A percentile compares a stretch with the other conserved stretches of the same genome.
phyloP scores from a whole-genome alignment of 345 rosid genomes.

The Boechera stricta region DNA sequence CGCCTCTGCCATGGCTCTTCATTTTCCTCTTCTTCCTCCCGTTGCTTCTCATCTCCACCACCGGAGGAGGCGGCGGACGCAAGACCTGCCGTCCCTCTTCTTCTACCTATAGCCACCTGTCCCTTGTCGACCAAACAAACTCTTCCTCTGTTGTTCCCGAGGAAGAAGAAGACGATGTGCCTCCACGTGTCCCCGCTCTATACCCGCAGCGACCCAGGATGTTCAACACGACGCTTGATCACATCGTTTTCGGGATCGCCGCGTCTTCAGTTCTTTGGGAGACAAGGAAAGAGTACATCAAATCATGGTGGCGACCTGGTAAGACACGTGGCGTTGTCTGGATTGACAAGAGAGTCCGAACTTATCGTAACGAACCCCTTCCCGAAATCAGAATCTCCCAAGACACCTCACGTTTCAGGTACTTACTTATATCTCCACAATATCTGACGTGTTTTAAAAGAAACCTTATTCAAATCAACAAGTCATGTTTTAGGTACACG shows the following conservation, averaged over 20 bases:
- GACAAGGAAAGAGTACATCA: slow-evolving; percentile 77
- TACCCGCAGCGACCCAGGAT: slow-evolving; percentile 30
- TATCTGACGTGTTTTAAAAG: not conserved
- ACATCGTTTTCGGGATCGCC: slow-evolving; percentile 77
- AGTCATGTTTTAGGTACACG: slow-evolving; percentile 49
- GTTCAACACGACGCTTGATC: slow-evolving; percentile 60
- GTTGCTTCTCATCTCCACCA: slow-evolving; percentile 58
- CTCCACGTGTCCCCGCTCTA: slow-evolving; percentile 20
- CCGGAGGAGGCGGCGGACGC: slow-evolving; percentile 43
- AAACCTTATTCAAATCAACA: not conserved
- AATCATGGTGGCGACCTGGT: slow-evolving; percentile 76
- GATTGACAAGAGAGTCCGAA: slow-evolving; percentile 62
- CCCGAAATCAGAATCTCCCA: slow-evolving; percentile 69
- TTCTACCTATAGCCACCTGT: slow-evolving; percentile 33
- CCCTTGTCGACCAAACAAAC: slow-evolving; percentile 44
- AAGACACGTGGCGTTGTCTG: slow-evolving; percentile 78
- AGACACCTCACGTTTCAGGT: slow-evolving; percentile 72
- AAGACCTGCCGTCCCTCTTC: slow-evolving; percentile 40
- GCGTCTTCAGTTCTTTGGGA: slow-evolving; percentile 75
- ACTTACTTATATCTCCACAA: slow-evolving; percentile 14
- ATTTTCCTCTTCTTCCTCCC: slow-evolving; percentile 53
- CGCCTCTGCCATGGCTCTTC: slow-evolving; percentile 55
- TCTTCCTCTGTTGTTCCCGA: slow-evolving; percentile 28
- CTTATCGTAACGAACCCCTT: slow-evolving; percentile 50
- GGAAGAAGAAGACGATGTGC: slow-evolving; percentile 23